A percentile compares a stretch with the other conserved stretches of the same genome.
These are phyloP conservation scores for Paxillus ammoniavirescens DNA, from an alignment of 768 basidiomycete species.

Conservation along the genomic window DNA sequence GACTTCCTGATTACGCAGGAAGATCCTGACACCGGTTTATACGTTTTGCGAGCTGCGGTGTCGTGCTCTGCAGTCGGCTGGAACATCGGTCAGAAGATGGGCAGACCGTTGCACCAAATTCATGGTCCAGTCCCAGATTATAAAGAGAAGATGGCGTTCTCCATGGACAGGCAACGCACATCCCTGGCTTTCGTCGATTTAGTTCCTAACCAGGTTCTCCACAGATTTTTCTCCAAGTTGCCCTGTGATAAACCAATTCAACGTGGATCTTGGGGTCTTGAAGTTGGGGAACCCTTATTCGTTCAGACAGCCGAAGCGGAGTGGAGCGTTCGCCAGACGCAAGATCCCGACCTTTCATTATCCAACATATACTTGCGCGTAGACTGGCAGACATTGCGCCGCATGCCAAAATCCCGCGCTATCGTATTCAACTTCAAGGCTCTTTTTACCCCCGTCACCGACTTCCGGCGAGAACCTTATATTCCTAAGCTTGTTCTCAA, in stretches of 20 bases:
- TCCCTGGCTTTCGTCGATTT: neutral
- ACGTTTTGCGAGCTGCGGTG: constrained; percentile 45
- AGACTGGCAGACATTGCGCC: constrained; percentile 55
- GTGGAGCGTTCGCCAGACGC: constrained; percentile 33
- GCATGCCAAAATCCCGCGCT: constrained; percentile 45
- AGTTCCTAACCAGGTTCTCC: neutral
- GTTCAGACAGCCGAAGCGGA: constrained; percentile 39
- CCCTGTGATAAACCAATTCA: constrained; percentile 49
- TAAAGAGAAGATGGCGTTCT: constrained; percentile 46
- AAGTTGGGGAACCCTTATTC: constrained; percentile 49
- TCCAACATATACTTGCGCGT: constrained; percentile 47
- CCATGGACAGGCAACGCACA: constrained; percentile 44
- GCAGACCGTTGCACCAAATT: constrained; percentile 44
- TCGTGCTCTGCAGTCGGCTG: constrained; percentile 49
- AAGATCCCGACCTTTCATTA: constrained; percentile 35
- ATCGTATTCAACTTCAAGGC: constrained; percentile 56
- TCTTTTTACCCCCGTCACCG: constrained; percentile 47
- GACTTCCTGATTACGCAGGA: constrained; percentile 46
- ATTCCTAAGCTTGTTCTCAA: constrained; percentile 47
- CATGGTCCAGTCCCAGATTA: constrained; percentile 50
- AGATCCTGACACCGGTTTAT: constrained; percentile 42
- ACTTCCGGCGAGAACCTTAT: constrained; percentile 45
- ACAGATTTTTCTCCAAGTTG: constrained; percentile 49
- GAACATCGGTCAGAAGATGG: constrained; percentile 48
- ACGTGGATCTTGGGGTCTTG: constrained; percentile 50